Conservation (phyloP, 305 asterid species). For the Withania somnifera region DNA sequence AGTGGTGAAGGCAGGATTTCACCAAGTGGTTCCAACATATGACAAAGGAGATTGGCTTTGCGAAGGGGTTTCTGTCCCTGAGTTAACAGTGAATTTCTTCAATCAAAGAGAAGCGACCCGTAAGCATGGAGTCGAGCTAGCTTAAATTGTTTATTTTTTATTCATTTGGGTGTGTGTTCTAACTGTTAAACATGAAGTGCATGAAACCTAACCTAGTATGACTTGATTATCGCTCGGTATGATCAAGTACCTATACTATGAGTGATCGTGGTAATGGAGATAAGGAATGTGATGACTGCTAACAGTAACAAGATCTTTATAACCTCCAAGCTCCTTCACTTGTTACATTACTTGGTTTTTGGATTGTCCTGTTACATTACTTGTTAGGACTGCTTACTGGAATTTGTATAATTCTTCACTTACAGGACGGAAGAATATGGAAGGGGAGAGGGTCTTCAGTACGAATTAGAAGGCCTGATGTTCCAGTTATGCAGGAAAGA, state of each 20-base stretch:
- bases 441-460: conserved; percentile 51
- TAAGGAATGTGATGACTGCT: not conserved
- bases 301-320: not conserved
- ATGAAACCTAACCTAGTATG: not conserved
- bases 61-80: not conserved
- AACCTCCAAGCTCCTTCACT: not conserved
- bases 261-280: not conserved
- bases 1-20: too few relatives aligned
- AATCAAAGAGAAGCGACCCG: too few relatives aligned
- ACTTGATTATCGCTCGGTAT: not conserved
- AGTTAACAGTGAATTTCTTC: too few relatives aligned
- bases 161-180: not conserved
- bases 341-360: too few relatives aligned
- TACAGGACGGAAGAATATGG: conserved; percentile 86
- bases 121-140: not conserved
- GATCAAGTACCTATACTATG: not conserved
- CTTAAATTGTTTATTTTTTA: not conserved
- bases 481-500: conserved; percentile 32
- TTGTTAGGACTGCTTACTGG: not conserved
- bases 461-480: conserved; percentile 28
- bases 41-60: too few relatives aligned
- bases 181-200: not conserved
- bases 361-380: not conserved
- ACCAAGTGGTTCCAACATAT: too few relatives aligned
- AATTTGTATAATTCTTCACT: not conserved